Evolutionary conservation across 2,329 filamentous ascomycete species (phyloP).

Genomic region (Cytospora leucostoma): DNA sequence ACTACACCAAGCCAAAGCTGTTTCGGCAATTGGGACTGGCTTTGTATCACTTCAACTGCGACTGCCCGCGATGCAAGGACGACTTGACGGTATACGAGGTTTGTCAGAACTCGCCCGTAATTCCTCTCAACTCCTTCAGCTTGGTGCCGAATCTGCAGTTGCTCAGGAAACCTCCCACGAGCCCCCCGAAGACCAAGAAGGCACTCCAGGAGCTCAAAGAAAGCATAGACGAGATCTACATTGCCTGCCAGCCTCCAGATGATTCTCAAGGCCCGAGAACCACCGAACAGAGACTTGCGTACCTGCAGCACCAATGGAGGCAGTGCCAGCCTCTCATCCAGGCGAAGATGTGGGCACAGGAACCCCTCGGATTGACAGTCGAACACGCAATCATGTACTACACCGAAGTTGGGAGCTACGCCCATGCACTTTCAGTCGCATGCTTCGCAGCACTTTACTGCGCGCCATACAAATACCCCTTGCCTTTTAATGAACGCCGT

Average conservation of each 20-base stretch:
- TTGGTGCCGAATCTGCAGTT: conserved; percentile 44
- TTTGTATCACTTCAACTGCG: conserved; percentile 56
- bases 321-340: conserved; percentile 42
- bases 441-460: conserved; percentile 50
- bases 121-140: conserved; percentile 48
- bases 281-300: conserved; percentile 19
- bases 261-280: conserved; percentile 23
- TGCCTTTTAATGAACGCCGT: conserved; percentile 53
- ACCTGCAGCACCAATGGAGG: conserved; percentile 41
- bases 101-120: conserved; percentile 43
- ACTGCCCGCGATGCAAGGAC: conserved; percentile 50
- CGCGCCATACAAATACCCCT: conserved; percentile 52
- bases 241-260: conserved; percentile 31
- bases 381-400: conserved; percentile 49
- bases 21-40: conserved; percentile 46
- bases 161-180: conserved; percentile 37
- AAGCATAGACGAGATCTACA: conserved; percentile 37
- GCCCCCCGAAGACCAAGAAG: conserved; percentile 32
- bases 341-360: conserved; percentile 48
- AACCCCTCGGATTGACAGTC: conserved; percentile 50
- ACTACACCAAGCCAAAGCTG: conserved; percentile 48
- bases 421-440: conserved; percentile 47
- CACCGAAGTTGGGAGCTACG: conserved; percentile 43
- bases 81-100: conserved; percentile 58
- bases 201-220: conserved; percentile 33